Base-by-base conservation (phyloP, 1,139 yeast species). In the Taiozyma sp. region DNA sequence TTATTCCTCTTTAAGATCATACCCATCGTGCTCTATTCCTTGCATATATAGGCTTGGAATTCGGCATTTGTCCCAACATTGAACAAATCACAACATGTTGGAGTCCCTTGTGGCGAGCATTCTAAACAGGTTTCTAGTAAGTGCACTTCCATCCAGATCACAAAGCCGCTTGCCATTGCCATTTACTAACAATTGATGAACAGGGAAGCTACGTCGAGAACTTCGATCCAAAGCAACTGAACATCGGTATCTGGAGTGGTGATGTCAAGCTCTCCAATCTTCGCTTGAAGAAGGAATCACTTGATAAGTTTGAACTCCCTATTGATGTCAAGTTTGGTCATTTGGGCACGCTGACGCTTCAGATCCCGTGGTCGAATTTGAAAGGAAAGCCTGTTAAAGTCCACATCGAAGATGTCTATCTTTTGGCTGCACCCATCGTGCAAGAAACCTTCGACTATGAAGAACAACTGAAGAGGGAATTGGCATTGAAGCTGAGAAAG, bases 231-330 rank as follows among this genome's bases (percentile, higher is more conserved):
- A 88, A 88, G 59, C 97, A 92, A 65, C 73, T 93, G 64, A 91
- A 93, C 62, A 92, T 93, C 52, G 99, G 98, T 3, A 92, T 95
- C 43, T 92, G 99, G 97, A 83, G 93, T 62, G 99, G 99, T 32
- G 98, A 93, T 74, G 99, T 92, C 46, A 90, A 89, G 65, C 74
- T 95, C 49, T 78, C 78, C 57, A 84, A 92, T 65, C 75, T 95
- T 56, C 79, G 86, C 56, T 74, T 95, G 53, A 89, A 89, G 69
- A 69, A 67, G 32, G 75, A 79, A 68, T 92, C 97, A 9, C 74
- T 95, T 46, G 99, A 93, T 66, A 80, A 87, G 62, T 78, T 93
- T 59, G 83, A 87, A 57, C 72, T 95, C 45, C 99, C 99, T 1
- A 72, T 93, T 42, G 90, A 91, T 66, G 95, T 95, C n/a, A 79